Evolutionary conservation across 2,329 filamentous ascomycete genomes (phyloP), one percentile per base, ranked within the genome.

Genomic region (Sclerotinia subarctica): DNA sequence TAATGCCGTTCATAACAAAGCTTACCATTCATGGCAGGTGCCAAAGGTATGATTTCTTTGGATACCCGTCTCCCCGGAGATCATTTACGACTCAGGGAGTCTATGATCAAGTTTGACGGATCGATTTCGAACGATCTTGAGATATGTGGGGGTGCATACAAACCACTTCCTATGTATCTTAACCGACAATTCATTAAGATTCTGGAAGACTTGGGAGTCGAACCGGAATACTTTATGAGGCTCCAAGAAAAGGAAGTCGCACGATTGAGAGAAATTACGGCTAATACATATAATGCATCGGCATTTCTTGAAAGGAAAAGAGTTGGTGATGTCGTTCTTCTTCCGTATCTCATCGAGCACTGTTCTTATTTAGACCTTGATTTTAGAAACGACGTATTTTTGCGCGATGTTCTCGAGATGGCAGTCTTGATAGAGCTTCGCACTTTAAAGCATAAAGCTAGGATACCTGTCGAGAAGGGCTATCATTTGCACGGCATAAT

Each of bases 151-250:
- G 83, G 86, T 53, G 88, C 87, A 0, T 87, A 86, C 49, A 86
- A 83, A 63, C 88, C 91, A 0, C 82, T 94, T 8, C 85, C 85
- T 0, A 82, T 94, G 72, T 86, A 88, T 24, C 83, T 96, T 1
- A 96, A 96, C 74, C 87, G 90, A 0, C 91, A 92, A 72, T 82
- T 94, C 70, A 93, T 96, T 79, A 96, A 96, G 76, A 93, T 96
- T 6, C 78, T 96, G 0, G 93, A 96, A 74, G 93, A 96, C 72
- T 87, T 94, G 77, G 83, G 84, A 0, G 87, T 90, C 0, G 76
- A 81, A 0, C 74, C 80, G 1, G 67, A 78, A 0, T 89, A 85
- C 76, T 94, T 96, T 71, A 75, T 90, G 15, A 74, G 81, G 0
- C 78, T 92, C 1, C 92, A 95, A 76, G 79, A 81, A 0, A 79